Evolutionary conservation across 495 filamentous ascomycete genomes (phyloP).

Genomic region (Monascus purpureus): DNA sequence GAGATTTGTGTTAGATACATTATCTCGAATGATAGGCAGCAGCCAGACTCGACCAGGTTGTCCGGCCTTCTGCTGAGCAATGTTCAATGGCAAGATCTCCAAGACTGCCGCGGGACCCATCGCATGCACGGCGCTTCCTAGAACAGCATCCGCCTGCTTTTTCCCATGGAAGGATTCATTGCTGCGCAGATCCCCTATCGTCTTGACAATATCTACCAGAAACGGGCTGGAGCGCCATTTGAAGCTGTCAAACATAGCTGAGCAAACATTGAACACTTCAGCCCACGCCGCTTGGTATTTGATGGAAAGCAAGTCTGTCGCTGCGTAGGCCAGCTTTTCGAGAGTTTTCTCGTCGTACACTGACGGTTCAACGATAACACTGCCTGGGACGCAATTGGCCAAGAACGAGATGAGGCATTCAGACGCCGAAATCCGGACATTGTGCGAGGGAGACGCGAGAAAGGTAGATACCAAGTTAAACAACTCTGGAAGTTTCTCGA

Average conservation of each 20-base stretch:
- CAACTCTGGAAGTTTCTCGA: constrained; percentile 69
- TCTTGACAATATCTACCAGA: constrained; percentile 55
- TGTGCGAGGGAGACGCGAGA: constrained; percentile 72
- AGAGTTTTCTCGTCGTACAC: constrained; percentile 77
- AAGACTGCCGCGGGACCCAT: constrained; percentile 81
- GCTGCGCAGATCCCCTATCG: constrained; percentile 72
- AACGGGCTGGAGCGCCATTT: constrained; percentile 71
- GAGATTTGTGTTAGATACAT: constrained; percentile 71
- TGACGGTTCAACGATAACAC: constrained; percentile 71
- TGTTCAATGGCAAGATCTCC: constrained; percentile 68
- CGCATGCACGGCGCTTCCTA: constrained; percentile 70
- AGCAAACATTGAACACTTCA: constrained; percentile 83
- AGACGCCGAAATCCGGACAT: constrained; percentile 83
- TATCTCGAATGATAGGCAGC: constrained; percentile 75
- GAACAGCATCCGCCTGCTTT: constrained; percentile 82
- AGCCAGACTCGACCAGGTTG: constrained; percentile 88
- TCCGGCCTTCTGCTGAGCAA: constrained; percentile 57
- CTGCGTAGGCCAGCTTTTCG: constrained; percentile 53
- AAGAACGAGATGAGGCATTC: constrained; percentile 90
- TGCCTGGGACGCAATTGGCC: constrained; percentile 69
- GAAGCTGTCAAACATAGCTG: constrained; percentile 75
- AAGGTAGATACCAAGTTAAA: constrained; percentile 66
- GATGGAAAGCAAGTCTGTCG: constrained; percentile 61
- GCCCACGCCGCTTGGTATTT: constrained; percentile 92
- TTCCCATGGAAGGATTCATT: constrained; percentile 87